Base-by-base conservation (phyloP, 2,329 filamentous ascomycete species). In the Ascosphaera aggregata region DNA sequence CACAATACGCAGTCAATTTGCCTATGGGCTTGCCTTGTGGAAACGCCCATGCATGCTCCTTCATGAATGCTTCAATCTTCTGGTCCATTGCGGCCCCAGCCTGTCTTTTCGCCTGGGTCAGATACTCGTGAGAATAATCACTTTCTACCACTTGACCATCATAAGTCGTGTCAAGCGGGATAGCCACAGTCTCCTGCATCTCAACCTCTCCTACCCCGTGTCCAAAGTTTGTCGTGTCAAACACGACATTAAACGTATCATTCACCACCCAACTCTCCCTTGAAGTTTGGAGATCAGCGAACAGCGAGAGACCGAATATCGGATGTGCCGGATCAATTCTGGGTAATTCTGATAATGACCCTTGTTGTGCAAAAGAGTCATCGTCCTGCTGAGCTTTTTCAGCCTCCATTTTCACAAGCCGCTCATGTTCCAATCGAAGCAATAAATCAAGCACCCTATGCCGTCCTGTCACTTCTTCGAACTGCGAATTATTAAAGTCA, bases 121-220 rank as follows among this genome's bases (percentile, higher is more conserved):
- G 16, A 32, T 17, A 38, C 16, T 43, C 40, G 9, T 42, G 20
- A 18, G 40, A 40, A n/a, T 41, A 41, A n/a, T n/a, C n/a, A n/a
- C n/a, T n/a, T n/a, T n/a, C n/a, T n/a, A n/a, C n/a, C n/a, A n/a
- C n/a, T n/a, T n/a, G n/a, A n/a, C n/a, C n/a, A n/a, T n/a, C n/a
- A n/a, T n/a, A n/a, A n/a, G n/a, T n/a, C n/a, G n/a, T n/a, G n/a
- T n/a, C n/a, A n/a, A n/a, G n/a, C n/a, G n/a, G n/a, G 13, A 43
- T 38, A 15, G 31, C n/a, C 5, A 45, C 37, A 9, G 32, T 20
- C 13, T 39, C 41, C 15, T 55, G 49, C 36, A 57, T 41, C 41
- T 54, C 51, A 9, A 54, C 48, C 44, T 55, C 49, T 2, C 51
- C 53, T 13, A 54, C 49, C 18, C 37, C 34, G 37, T 53, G 52